phyloP scores from a whole-genome alignment of 2,329 filamentous ascomycete species.

The Fusarium bulbicola region DNA sequence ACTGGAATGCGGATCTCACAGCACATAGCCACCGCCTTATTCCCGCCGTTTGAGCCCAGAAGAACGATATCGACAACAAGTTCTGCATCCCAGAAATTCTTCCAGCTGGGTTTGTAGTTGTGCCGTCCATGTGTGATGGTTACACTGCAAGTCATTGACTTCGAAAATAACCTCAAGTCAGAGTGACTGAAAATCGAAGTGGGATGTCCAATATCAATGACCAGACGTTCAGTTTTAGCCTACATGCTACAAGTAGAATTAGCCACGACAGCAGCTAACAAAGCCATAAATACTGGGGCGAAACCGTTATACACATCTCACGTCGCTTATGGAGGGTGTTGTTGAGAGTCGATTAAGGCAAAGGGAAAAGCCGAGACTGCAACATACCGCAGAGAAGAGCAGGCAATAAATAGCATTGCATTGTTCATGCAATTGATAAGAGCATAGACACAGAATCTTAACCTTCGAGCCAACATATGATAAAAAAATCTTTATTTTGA shows the following conservation, averaged over 20 bases:
- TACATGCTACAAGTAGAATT: background rate
- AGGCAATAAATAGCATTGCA: background rate
- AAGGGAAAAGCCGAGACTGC: background rate
- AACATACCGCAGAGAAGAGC: background rate
- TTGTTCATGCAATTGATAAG: background rate
- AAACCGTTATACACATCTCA: background rate
- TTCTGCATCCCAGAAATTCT: too few relatives aligned
- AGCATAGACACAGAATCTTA: background rate
- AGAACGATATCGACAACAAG: background rate
- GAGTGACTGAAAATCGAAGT: background rate
- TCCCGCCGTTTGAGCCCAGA: background rate
- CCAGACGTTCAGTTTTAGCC: background rate
- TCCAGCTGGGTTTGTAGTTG: background rate
- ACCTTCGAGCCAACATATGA: too few relatives aligned
- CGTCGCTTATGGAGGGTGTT: background rate
- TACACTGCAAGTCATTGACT: background rate
- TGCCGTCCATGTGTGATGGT: background rate
- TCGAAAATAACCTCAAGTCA: background rate
- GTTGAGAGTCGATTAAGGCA: background rate
- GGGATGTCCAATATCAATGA: background rate
- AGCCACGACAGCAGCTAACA: background rate
- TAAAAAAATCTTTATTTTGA: background rate
- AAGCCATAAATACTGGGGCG: background rate
- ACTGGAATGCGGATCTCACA: background rate
- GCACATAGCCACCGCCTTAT: background rate